Conservation (phyloP, 2,329 filamentous ascomycete genomes). For the Penicillium digitatum region DNA sequence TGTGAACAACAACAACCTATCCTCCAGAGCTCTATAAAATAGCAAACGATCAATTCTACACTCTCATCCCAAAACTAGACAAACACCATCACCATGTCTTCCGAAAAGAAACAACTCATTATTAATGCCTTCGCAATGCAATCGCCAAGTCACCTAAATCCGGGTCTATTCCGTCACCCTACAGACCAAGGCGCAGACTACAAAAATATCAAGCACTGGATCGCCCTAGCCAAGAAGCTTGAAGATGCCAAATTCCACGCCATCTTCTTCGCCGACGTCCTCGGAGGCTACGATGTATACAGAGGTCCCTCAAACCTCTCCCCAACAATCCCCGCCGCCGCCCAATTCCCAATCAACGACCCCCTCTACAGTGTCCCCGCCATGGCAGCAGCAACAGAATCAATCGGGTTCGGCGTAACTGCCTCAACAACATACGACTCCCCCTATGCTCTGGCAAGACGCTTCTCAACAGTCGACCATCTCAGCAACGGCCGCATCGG, state of each 20-base stretch:
- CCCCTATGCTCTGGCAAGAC: conserved; percentile 53
- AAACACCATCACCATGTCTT: neutral
- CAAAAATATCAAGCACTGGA: conserved; percentile 47
- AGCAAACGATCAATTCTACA: neutral
- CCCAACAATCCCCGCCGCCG: conserved; percentile 39
- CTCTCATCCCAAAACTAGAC: no score
- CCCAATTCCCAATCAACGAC: conserved; percentile 46
- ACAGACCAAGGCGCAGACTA: conserved; percentile 38
- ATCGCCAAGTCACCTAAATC: conserved; percentile 45
- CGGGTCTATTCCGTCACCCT: conserved; percentile 40
- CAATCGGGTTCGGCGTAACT: conserved; percentile 50
- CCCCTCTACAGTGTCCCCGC: conserved; percentile 43
- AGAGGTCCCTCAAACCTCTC: conserved; percentile 40
- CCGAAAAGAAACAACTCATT: conserved; percentile 39
- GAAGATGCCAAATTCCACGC: conserved; percentile 50
- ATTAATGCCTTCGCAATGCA: conserved; percentile 50
- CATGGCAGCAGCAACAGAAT: conserved; percentile 47
- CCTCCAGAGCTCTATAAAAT: neutral
- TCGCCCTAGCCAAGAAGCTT: conserved; percentile 46
- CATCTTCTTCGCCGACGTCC: conserved; percentile 51
- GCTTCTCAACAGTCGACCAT: conserved; percentile 54
- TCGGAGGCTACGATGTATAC: conserved; percentile 49
- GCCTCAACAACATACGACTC: conserved; percentile 55
- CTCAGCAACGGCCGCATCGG: conserved; percentile 50
- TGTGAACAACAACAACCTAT: no score